phyloP scores from a whole-genome alignment of 2,329 filamentous ascomycete species.

The Camillea tinctor region DNA sequence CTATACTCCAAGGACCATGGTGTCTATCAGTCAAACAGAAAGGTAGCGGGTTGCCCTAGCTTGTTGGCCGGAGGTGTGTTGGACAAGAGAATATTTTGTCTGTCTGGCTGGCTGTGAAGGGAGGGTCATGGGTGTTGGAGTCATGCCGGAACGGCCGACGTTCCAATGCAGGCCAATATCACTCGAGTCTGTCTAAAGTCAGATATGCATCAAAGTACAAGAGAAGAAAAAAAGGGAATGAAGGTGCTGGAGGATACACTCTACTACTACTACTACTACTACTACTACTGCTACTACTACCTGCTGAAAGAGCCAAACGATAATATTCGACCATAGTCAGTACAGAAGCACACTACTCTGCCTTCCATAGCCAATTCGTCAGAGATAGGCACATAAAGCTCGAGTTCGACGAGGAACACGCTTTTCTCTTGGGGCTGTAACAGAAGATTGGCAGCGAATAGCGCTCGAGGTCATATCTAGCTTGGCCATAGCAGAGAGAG shows the following conservation, averaged over 20 bases:
- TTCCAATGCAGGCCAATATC: conserved; percentile 26
- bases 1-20: neutral
- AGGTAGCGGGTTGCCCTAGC: neutral
- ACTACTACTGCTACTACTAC: no score
- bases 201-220: conserved; percentile 25
- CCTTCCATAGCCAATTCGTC: conserved; percentile 48
- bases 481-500: conserved; percentile 71
- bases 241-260: conserved; percentile 24
- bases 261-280: conserved; percentile 24
- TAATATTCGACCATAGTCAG: conserved; percentile 35
- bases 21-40: neutral
- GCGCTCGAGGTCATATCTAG: conserved; percentile 66
- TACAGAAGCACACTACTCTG: conserved; percentile 35
- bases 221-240: conserved; percentile 20
- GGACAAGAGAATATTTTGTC: conserved; percentile 21
- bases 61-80: conserved; percentile 16
- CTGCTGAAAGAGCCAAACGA: conserved; percentile 30
- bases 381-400: conserved; percentile 45
- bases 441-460: conserved; percentile 56
- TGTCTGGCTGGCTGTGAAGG: conserved; percentile 22
- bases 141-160: conserved; percentile 25
- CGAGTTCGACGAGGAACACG: conserved; percentile 38
- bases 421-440: conserved; percentile 49
- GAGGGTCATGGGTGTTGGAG: conserved; percentile 21
- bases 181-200: conserved; percentile 21